phyloP scores from a whole-genome alignment of 2,329 filamentous ascomycete genomes.

The Fusarium sarcochroum region DNA sequence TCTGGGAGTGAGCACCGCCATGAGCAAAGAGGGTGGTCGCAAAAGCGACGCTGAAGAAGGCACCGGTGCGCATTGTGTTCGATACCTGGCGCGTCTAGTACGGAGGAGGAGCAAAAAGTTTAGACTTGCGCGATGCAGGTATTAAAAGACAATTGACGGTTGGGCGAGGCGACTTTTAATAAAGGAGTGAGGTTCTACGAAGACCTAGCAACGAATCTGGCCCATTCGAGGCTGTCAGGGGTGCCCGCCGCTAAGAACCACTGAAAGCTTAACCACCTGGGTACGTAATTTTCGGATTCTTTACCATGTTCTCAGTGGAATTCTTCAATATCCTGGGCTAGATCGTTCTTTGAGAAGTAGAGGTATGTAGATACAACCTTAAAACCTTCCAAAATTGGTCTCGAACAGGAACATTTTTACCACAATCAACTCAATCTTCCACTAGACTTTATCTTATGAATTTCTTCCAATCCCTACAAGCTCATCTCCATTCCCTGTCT shows the following conservation, averaged over 20 bases:
- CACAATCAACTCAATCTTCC: background rate
- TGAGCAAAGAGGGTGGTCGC: conserved; percentile 64
- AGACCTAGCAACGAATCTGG: conserved; percentile 27
- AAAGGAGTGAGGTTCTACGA: conserved; percentile 36
- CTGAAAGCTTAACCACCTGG: conserved; percentile 36
- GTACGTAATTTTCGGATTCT: background rate
- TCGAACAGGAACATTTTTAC: background rate
- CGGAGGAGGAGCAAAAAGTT: background rate
- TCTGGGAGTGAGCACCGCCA: conserved; percentile 59
- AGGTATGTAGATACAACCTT: conserved; percentile 23
- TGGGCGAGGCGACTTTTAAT: conserved; percentile 27
- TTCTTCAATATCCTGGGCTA: background rate
- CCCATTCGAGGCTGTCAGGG: conserved; percentile 30
- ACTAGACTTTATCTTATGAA: background rate
- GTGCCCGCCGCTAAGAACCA: conserved; percentile 25
- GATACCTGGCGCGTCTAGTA: conserved; percentile 9
- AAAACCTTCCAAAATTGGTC: background rate
- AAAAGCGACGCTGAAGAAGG: conserved; percentile 57
- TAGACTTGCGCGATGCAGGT: conserved; percentile 27
- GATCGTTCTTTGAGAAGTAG: background rate
- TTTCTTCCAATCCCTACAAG: background rate
- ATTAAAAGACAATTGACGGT: conserved; percentile 23
- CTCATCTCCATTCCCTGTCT: conserved; percentile 20
- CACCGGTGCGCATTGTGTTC: conserved; percentile 47
- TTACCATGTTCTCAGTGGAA: background rate